Evolutionary conservation across 371 early-diverging fungal species (phyloP), one percentile per base, ranked within the genome.

Genomic region (Mortierella sp.): DNA sequence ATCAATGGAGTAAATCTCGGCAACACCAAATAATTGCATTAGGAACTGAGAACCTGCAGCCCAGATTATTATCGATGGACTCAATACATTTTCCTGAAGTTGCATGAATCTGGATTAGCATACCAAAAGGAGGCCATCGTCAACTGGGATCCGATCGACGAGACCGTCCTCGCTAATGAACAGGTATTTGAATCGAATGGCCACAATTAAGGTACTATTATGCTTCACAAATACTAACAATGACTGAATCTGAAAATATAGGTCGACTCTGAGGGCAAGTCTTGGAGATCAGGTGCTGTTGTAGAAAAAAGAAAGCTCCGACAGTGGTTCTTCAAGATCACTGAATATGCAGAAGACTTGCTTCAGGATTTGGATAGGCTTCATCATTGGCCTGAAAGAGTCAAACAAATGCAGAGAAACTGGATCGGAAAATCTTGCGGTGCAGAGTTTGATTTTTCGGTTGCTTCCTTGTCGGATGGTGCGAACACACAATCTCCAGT

Each of bases 131-230:
- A 95, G 64, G 95, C 96, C 0, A 81, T 92, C 10, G 97, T 98
- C 7, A 98, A 98, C 82, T 98, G 98, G 98, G 98, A 98, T 85
- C 98, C 98, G 0, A 88, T 98, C 0, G 97, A 98, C 75, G 85
- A 95, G 72, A 98, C 98, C 0, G 97, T 98, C 3, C 83, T 98
- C 57, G 97, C 98, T 0, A 98, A 98, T 79, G 98, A 98, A 76
- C 98, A 98, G 87, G 92, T 92, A 82, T 3, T 15, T 8, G 3
- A 12, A n/a, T 22, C 12, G 45, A 42, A 37, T 31, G 12, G 22
- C 23, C 17, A 19, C 32, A 40, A 28, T 15, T 15, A 6, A 45
- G 5, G 19, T 19, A 19, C 19, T 45, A 2, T 19, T 45, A 10
- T 10, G 15, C n/a, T 19, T 5, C 19, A 15, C 45, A 45, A 15